Base-by-base conservation (phyloP, 2,329 filamentous ascomycete species). In the Calonectria pseudoturangicola region DNA sequence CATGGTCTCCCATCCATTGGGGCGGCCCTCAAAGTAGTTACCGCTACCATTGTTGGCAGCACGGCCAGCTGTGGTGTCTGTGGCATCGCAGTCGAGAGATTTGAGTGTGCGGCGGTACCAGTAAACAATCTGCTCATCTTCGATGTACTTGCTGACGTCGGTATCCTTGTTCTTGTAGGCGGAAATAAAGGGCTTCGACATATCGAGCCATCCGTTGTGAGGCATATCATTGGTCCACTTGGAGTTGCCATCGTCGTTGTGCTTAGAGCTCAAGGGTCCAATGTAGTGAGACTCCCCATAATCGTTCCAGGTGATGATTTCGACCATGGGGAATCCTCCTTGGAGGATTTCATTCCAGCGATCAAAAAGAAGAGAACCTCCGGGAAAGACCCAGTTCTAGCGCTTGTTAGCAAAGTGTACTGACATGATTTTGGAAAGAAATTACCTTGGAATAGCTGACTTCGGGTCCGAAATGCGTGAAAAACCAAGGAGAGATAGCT, bases 341-440 rank as follows among this genome's bases (percentile, higher is more conserved):
- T 79, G 75, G 13, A 89, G 74, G 25, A 89, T 84, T 68, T 84
- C 74, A 27, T 88, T 83, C 91, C 90, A 92, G 33, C 91, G 88
- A 70, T 90, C 83, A 72, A 87, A 89, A 88, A 91, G 92, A 8
- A 92, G 82, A 50, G 88, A 84, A 72, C 92, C 91, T 9, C 89
- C 87, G 3, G 87, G 87, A 84, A 90, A 93, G 1, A 92, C 84
- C 86, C 88, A 90, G 76, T 89, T 89, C 84, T 91, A 88, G 76
- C 82, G 83, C 74, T 86, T 89, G 12, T 84, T 78, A 25, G 87
- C 84, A 66, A 85, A 85, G 1, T 4, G 0, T 8, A 2, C 1
- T 43, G 9, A 13, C 4, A 3, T 9, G 0, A 13, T 36, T 15
- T 30, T 2, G 15, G 9, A 8, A 8, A 8, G 36, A 50, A 16